These are phyloP conservation scores for Penicillium hordei DNA, from an alignment of 2,329 filamentous ascomycete species.

Conservation along the genomic window DNA sequence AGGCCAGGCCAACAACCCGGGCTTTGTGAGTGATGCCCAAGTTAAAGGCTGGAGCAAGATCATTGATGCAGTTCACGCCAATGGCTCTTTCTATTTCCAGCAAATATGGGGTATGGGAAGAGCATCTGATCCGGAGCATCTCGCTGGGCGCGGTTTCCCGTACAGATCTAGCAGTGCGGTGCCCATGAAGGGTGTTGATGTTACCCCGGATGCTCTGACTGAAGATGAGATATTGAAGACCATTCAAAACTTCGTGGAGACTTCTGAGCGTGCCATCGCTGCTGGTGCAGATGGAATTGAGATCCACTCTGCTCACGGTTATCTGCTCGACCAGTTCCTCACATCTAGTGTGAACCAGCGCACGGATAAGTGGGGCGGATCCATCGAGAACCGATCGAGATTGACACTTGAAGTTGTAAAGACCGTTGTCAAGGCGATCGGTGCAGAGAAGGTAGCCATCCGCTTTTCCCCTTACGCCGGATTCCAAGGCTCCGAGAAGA, in stretches of 20 bases:
- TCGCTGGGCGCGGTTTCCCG: background rate
- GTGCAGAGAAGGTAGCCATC: background rate
- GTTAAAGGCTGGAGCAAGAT: background rate
- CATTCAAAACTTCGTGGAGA: background rate
- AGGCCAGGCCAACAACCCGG: background rate
- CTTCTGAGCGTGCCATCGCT: background rate
- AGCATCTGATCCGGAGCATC: background rate
- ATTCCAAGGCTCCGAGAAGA: background rate
- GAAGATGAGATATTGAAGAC: background rate
- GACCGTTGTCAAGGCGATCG: background rate
- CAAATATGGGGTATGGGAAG: background rate
- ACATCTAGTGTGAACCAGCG: background rate
- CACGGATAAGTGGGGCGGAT: background rate
- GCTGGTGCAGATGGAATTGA: background rate
- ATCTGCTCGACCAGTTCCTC: background rate
- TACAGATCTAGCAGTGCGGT: background rate
- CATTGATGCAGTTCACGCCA: background rate
- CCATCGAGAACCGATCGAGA: background rate
- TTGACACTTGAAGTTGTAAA: background rate
- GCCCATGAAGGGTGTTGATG: background rate
- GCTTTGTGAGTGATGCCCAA: background rate
- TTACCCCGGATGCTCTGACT: background rate
- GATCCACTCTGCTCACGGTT: background rate
- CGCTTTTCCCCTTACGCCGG: background rate
- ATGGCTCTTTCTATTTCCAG: background rate